A percentile compares a stretch with the other conserved stretches of the same genome.
These are phyloP conservation scores for Xylariaceae sp. DNA, from an alignment of 2,329 filamentous ascomycete species.

Conservation along the genomic window DNA sequence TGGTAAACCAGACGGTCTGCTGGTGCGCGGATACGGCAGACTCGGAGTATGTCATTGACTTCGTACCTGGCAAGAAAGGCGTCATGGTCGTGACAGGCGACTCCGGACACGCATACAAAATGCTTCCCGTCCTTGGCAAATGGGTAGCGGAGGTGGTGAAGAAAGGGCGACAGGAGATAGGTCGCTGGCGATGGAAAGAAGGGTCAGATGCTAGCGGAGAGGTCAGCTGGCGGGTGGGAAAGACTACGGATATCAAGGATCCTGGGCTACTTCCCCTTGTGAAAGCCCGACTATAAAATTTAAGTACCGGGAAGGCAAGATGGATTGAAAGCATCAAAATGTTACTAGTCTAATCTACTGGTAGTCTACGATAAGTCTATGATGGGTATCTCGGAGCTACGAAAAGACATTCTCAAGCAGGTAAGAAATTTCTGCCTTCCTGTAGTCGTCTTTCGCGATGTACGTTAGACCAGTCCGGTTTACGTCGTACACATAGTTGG, in stretches of 20 bases:
- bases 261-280: not conserved
- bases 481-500: constrained; percentile 48
- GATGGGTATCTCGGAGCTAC: too few relatives aligned
- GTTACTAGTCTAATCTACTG: too few relatives aligned
- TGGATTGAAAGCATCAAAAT: too few relatives aligned
- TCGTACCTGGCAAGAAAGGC: constrained; percentile 44
- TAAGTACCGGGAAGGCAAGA: too few relatives aligned
- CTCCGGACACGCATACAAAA: constrained; percentile 60
- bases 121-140: constrained; percentile 55
- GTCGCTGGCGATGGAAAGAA: constrained; percentile 50
- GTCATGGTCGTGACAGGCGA: constrained; percentile 52
- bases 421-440: too few relatives aligned
- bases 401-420: too few relatives aligned
- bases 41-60: constrained; percentile 58
- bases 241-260: constrained; percentile 22
- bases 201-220: constrained; percentile 15
- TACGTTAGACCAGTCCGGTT: too few relatives aligned
- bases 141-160: constrained; percentile 47
- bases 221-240: constrained; percentile 36
- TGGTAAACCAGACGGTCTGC: constrained; percentile 55
- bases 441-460: too few relatives aligned
- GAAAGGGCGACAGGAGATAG: constrained; percentile 36
- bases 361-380: too few relatives aligned
- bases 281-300: not conserved
- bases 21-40: constrained; percentile 61